Evolutionary conservation across 208 protist species (phyloP).

Genomic region (Trypanosoma melophagium): DNA sequence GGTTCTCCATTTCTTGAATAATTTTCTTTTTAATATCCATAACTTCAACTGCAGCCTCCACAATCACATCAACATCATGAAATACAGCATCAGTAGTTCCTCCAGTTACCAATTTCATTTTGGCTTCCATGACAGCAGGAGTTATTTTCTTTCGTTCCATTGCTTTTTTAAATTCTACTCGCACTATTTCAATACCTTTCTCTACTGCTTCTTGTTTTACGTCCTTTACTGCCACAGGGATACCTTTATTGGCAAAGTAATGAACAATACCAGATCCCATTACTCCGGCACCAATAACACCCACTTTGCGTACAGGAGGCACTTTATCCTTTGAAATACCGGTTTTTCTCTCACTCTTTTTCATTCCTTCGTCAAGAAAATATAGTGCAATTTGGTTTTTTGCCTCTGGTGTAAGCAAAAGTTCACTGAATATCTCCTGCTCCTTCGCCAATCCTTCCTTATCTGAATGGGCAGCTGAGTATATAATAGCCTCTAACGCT

Average conservation of each 20-base stretch:
- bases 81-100: conserved; percentile 59
- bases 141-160: conserved; percentile 69
- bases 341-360: conserved; percentile 88
- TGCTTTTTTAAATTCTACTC: conserved; percentile 56
- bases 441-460: conserved; percentile 61
- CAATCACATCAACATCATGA: conserved; percentile 69
- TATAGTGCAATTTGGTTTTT: conserved; percentile 91
- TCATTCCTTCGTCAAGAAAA: conserved; percentile 85
- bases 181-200: conserved; percentile 66
- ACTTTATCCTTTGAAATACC: conserved; percentile 66
- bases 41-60: conserved; percentile 93
- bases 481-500: conserved; percentile 88
- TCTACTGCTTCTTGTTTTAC: conserved; percentile 66
- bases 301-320: conserved; percentile 42
- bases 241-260: conserved; percentile 75
- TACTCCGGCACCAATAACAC: conserved; percentile 81
- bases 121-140: conserved; percentile 35
- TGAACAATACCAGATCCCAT: conserved; percentile 89
- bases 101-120: conserved; percentile 61
- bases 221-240: conserved; percentile 72
- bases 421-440: conserved; percentile 73
- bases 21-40: conserved; percentile 93
- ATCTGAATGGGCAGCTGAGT: conserved; percentile 62
- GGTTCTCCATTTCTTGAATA: conserved; percentile 75
- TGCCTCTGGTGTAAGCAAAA: conserved; percentile 79